phyloP scores from a whole-genome alignment of 768 basidiomycete species.

The Amanita thiersii region DNA sequence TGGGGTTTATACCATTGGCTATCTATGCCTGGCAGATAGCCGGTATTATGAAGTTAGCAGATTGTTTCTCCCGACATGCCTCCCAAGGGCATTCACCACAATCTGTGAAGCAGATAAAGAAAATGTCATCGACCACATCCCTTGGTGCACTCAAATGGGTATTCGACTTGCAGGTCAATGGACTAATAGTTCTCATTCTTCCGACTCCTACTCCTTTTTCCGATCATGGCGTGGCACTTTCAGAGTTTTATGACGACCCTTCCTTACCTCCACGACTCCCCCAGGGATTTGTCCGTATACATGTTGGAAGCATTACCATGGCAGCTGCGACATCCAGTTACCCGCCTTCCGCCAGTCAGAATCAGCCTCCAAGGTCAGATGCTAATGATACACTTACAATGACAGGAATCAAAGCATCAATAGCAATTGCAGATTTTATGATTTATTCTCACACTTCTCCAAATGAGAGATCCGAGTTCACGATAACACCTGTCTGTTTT shows the following conservation, averaged over 20 bases:
- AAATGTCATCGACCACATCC: constrained; percentile 11
- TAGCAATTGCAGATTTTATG: constrained; percentile 3
- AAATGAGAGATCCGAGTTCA: constrained; percentile 13
- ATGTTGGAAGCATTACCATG: constrained; percentile 31
- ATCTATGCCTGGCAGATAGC: constrained; percentile 6
- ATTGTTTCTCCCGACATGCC: background rate
- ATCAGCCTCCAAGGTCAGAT: no score
- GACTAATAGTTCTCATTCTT: constrained; percentile 41
- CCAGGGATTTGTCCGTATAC: constrained; percentile 45
- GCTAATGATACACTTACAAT: no score
- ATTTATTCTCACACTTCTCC: constrained; percentile 3
- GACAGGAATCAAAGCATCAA: no score
- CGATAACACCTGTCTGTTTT: constrained; percentile 61
- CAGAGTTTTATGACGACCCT: constrained; percentile 48
- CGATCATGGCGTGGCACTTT: constrained; percentile 10
- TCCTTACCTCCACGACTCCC: constrained; percentile 45
- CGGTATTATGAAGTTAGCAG: background rate
- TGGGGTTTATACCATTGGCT: background rate
- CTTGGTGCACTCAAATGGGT: constrained; percentile 6
- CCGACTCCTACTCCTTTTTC: constrained; percentile 21
- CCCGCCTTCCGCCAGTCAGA: background rate
- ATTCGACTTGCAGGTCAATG: constrained; percentile 17
- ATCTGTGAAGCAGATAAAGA: constrained; percentile 6
- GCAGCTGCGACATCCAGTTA: background rate
- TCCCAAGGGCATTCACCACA: background rate